Percentiles rank a stretch among this genome's conserved stretches.
Conservation (phyloP, 306 rosid genomes). For the Potentilla sterilis region DNA sequence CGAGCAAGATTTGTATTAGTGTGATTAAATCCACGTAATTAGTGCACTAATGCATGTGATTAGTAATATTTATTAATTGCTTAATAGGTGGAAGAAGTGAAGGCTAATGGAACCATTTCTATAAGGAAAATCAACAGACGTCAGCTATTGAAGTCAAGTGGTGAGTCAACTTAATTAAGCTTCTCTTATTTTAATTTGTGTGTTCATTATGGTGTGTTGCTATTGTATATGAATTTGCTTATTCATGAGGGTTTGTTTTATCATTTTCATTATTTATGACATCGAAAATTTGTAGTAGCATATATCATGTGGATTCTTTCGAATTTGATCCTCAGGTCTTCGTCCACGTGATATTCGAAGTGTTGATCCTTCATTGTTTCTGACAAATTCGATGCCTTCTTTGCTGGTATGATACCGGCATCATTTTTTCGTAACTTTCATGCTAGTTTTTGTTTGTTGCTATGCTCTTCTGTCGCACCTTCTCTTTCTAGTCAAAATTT, state of each 20-base stretch:
- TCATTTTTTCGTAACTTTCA: neutral
- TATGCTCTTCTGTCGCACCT: neutral
- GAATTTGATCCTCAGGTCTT: conserved; percentile 54
- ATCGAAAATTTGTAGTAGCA: neutral
- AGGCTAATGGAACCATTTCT: conserved; percentile 57
- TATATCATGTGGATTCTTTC: neutral
- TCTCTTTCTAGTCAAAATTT: neutral
- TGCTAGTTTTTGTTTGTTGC: neutral
- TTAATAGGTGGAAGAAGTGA: conserved; percentile 84
- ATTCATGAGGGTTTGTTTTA: neutral
- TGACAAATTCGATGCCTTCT: conserved; percentile 88
- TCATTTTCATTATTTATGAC: too few species aligned
- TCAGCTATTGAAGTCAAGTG: conserved; percentile 84
- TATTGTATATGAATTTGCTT: neutral
- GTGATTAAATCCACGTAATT: neutral
- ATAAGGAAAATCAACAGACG: conserved; percentile 87
- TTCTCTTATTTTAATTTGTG: neutral
- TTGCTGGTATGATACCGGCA: conserved; percentile 60
- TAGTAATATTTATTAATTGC: neutral
- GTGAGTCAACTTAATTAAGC: conserved; percentile 39
- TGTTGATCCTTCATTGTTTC: conserved; percentile 93
- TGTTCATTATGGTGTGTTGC: neutral
- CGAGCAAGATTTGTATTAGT: neutral
- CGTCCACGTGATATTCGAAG: conserved; percentile 97
- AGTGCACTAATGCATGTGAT: neutral